phyloP scores from a whole-genome alignment of 768 basidiomycete genomes.

The Tubosaeta sp. region DNA sequence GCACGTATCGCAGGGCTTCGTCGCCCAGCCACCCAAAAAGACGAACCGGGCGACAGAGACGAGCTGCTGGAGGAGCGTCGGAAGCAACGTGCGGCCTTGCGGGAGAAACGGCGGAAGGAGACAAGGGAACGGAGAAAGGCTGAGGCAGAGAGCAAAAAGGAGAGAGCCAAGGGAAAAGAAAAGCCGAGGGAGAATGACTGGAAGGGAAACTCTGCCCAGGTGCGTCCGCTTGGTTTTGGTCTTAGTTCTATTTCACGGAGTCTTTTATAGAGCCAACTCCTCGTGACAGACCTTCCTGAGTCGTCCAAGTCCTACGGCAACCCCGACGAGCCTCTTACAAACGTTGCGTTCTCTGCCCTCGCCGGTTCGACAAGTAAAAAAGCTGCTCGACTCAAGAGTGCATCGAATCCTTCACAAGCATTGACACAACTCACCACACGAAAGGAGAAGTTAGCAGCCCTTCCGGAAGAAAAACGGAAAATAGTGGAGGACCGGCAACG shows the following conservation, averaged over 20 bases:
- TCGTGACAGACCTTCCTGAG: constrained; percentile 53
- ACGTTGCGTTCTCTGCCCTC: constrained; percentile 65
- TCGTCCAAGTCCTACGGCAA: constrained; percentile 23
- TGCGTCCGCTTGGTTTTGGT: constrained; percentile 23
- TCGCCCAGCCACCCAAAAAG: constrained; percentile 32
- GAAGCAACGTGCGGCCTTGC: constrained; percentile 70
- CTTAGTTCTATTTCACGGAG: not conserved
- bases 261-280: constrained; percentile 54
- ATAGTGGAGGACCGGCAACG: constrained; percentile 75
- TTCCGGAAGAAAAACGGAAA: constrained; percentile 84
- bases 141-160: constrained; percentile 56
- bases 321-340: constrained; percentile 45
- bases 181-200: constrained; percentile 45
- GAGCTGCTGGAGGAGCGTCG: constrained; percentile 79
- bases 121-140: constrained; percentile 76
- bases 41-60: constrained; percentile 64
- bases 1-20: constrained; percentile 70
- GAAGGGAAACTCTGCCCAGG: constrained; percentile 49
- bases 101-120: constrained; percentile 82
- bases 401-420: constrained; percentile 82
- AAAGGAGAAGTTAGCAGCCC: constrained; percentile 67
- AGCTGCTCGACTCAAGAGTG: constrained; percentile 54
- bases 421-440: constrained; percentile 73
- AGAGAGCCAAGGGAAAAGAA: constrained; percentile 46
- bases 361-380: constrained; percentile 51